Evolutionary conservation across 2,329 filamentous ascomycete genomes (phyloP).

Genomic region (Alternaria sp.): DNA sequence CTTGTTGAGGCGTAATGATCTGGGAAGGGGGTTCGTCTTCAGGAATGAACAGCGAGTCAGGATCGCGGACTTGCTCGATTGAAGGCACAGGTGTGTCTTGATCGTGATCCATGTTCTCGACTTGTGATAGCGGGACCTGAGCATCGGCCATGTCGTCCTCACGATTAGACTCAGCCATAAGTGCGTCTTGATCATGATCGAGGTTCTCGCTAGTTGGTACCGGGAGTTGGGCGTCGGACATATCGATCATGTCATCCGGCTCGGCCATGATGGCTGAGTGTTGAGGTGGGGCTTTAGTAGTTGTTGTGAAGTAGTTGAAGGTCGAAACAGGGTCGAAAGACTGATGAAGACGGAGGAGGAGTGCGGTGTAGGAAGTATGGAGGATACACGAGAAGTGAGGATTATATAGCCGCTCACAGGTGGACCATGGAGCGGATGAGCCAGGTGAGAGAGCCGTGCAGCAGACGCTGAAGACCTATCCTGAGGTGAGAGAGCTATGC

Average conservation of each 20-base stretch:
- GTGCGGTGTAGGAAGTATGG: constrained; percentile 4
- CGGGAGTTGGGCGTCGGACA: constrained; percentile 1
- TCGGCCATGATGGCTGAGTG: not conserved
- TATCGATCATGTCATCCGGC: not conserved
- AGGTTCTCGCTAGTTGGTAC: not conserved
- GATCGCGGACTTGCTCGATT: constrained; percentile 1
- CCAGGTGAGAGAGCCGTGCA: not conserved
- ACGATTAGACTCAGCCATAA: not conserved
- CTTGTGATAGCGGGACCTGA: not conserved
- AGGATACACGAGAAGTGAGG: not conserved
- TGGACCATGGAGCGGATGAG: not conserved
- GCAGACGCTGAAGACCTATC: not conserved
- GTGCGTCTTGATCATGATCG: not conserved
- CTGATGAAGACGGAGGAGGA: not conserved
- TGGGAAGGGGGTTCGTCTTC: constrained; percentile 8
- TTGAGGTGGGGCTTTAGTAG: not conserved
- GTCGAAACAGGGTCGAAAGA: not conserved
- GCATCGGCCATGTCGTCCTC: not conserved
- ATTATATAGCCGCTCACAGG: not conserved
- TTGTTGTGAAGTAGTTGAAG: not conserved
- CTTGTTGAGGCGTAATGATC: not conserved
- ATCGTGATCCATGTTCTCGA: not conserved
- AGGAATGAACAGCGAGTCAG: constrained; percentile 22
- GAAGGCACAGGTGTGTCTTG: not conserved
- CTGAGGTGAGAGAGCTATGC: not conserved